Percentiles rank a stretch among this genome's conserved stretches.
phyloP scores from a whole-genome alignment of 2,329 filamentous ascomycete species.

The Geosmithia flava region DNA sequence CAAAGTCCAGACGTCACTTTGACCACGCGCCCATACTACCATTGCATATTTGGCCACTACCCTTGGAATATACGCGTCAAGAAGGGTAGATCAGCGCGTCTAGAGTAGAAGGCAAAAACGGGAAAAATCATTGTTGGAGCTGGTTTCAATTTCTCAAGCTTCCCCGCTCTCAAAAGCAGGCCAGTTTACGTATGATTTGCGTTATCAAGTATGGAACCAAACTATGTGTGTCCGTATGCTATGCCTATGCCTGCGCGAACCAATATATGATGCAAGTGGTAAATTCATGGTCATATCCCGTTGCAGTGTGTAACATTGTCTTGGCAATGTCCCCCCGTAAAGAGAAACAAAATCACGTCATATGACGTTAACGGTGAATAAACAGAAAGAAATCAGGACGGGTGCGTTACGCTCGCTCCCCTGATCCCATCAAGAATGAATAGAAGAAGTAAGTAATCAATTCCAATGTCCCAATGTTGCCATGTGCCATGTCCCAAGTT shows the following conservation, averaged over 20 bases:
- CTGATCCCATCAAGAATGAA: background rate
- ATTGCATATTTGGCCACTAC: too few relatives aligned
- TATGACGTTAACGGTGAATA: background rate
- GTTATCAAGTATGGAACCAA: background rate
- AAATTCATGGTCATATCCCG: too few relatives aligned
- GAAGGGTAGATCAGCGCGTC: too few relatives aligned
- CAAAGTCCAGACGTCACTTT: too few relatives aligned
- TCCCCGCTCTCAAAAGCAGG: background rate
- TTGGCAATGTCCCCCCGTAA: background rate
- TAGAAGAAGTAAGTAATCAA: background rate
- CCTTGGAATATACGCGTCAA: too few relatives aligned
- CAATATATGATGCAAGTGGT: background rate
- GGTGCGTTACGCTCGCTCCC: background rate
- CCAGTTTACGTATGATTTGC: background rate
- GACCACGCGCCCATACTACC: too few relatives aligned
- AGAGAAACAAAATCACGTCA: background rate
- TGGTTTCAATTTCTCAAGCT: background rate
- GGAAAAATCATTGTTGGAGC: background rate
- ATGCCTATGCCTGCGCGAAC: background rate
- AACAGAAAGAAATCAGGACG: background rate
- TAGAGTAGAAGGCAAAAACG: background rate
- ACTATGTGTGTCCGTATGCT: background rate
- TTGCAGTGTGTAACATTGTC: background rate
- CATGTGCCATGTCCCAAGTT: background rate
- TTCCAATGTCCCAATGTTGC: background rate